Evolutionary conservation across 805 yeast species (phyloP).

Genomic region (Wickerhamomyces ciferrii): DNA sequence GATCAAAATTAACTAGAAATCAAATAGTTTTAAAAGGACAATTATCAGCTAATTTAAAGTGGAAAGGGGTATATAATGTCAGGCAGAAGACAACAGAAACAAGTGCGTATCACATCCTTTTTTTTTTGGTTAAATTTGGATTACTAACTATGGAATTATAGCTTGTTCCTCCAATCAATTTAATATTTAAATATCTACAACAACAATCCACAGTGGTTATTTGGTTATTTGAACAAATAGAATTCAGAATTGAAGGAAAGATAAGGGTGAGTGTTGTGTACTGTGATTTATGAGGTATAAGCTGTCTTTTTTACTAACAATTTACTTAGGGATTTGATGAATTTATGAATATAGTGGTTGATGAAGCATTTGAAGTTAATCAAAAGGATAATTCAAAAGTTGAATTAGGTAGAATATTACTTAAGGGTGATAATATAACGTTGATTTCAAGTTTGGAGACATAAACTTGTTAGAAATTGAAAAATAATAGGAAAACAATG

Average conservation of each 20-base stretch:
- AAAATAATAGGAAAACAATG: no score
- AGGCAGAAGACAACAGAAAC: conserved; percentile 39
- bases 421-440: conserved; percentile 94
- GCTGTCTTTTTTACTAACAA: not conserved
- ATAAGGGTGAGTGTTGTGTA: conserved; percentile 34
- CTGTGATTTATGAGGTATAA: not conserved
- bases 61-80: conserved; percentile 24
- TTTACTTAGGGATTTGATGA: conserved; percentile 85
- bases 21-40: no score
- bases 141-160: conserved; percentile 7
- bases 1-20: no score
- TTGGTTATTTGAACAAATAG: conserved; percentile 87
- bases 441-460: conserved; percentile 40
- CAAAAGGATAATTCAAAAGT: conserved; percentile 44
- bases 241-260: conserved; percentile 71
- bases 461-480: no score
- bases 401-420: conserved; percentile 65
- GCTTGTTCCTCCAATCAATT: conserved; percentile 88
- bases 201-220: conserved; percentile 74
- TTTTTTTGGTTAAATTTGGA: conserved; percentile 5
- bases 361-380: conserved; percentile 59
- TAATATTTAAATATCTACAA: conserved; percentile 82
- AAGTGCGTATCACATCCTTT: conserved; percentile 25
- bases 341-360: conserved; percentile 81
- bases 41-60: no score